Base-by-base conservation (phyloP, 2,329 filamentous ascomycete species). In the Anisogramma anomala region DNA sequence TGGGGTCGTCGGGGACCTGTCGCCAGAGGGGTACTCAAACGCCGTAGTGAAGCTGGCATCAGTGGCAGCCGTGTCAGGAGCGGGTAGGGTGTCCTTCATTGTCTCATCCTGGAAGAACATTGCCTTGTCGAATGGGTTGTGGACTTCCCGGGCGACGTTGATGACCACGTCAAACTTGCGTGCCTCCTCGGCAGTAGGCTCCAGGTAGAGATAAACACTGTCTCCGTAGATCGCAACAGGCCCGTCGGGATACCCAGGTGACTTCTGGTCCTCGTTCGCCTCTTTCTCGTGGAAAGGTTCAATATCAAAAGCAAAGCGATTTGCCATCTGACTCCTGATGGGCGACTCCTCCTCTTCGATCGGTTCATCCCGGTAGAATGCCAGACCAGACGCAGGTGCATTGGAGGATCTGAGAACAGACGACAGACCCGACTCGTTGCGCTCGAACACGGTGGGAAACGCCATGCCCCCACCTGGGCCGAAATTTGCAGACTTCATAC, bases 161-260 rank as follows among this genome's bases (percentile, higher is more conserved):
- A 91, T 78, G 14, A 93, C 77, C 3, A 89, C 80, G 51, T 91
- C 85, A 49, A 88, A 93, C 25, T 74, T 69, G 9, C 79, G 70
- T 2, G 84, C 84, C 56, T 88, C 82, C 30, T 87, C 79, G 0
- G 79, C 79, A 1, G 80, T 84, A 0, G 84, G 84, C 56, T 93
- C 84, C 30, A 84, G 67, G 53, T 88, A 93, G 0, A 91, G 69
- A 54, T 79, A 87, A 6, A 93, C 77, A 33, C 80, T 74, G 43
- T 84, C 79, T 40, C 77, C 78, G 50, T 89, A 88, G 37, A 93
- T 88, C 50, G 82, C 79, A 40, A 89, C 81, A 1, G 84, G 85
- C 0, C 84, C 84, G 49, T 86, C 74, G 0, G 84, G 84, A 55
- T 93, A 93, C 1, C 82, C 82, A 13, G 84, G 83, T 0, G 82